Percentiles rank a stretch among this genome's conserved stretches.
These are phyloP conservation scores for Vishniacozyma victoriae DNA, from an alignment of 768 basidiomycete genomes.

Conservation along the genomic window DNA sequence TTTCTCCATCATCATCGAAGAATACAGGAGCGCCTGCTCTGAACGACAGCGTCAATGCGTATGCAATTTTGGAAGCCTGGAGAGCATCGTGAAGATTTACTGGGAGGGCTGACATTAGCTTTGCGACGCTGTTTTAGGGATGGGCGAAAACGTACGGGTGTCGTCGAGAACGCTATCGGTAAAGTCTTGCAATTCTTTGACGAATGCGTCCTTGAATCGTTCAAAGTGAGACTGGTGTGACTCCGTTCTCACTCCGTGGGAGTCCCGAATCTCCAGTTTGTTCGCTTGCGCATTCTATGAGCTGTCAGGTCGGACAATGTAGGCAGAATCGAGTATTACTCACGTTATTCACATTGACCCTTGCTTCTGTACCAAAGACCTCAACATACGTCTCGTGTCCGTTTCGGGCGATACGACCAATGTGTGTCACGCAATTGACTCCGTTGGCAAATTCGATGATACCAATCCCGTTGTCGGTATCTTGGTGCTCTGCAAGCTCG, in stretches of 20 bases:
- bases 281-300: constrained; percentile 15
- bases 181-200: constrained; percentile 19
- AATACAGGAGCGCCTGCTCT: constrained; percentile 9
- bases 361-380: constrained; percentile 18
- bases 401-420: constrained; percentile 13
- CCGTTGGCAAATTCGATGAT: constrained; percentile 21
- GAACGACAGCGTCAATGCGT: constrained; percentile 17
- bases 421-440: constrained; percentile 6
- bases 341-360: constrained; percentile 20
- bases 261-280: constrained; percentile 18
- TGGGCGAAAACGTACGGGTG: constrained; percentile 17
- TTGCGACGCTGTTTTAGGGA: not conserved
- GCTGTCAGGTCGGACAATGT: not conserved
- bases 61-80: constrained; percentile 23
- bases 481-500: constrained; percentile 12
- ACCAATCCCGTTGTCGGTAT: constrained; percentile 21
- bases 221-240: constrained; percentile 7
- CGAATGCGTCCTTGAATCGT: constrained; percentile 25
- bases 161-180: constrained; percentile 18
- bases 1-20: constrained; percentile 18
- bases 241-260: constrained; percentile 20
- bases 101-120: constrained; percentile 7
- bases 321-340: constrained; percentile 2
- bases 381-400: constrained; percentile 23
- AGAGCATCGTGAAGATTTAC: constrained; percentile 11